These are phyloP conservation scores for Dictyophora rubrovolvata DNA, from an alignment of 768 basidiomycete genomes.

Conservation along the genomic window DNA sequence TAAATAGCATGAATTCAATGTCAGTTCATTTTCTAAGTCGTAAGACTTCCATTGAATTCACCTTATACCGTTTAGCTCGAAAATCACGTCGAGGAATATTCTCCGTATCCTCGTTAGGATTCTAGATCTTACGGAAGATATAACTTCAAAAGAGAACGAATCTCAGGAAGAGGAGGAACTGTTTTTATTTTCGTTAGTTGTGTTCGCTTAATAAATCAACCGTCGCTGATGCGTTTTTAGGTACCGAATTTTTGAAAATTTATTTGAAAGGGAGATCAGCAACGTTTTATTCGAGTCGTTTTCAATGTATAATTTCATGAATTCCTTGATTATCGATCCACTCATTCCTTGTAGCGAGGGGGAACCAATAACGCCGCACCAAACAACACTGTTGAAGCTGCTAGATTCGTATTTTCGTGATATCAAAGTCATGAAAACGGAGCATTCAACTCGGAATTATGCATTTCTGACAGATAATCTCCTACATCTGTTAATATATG, in stretches of 20 bases:
- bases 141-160: slow-evolving; percentile 57
- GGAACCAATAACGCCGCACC: slow-evolving; percentile 74
- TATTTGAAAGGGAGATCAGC: slow-evolving; percentile 51
- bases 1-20: slow-evolving; percentile 57
- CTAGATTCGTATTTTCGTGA: slow-evolving; percentile 72
- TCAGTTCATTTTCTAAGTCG: slow-evolving; percentile 6
- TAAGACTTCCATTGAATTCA: neutral
- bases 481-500: slow-evolving; percentile 49
- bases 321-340: neutral
- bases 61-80: slow-evolving; percentile 9
- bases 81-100: slow-evolving; percentile 40
- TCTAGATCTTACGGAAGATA: slow-evolving; percentile 57
- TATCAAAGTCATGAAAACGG: neutral
- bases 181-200: slow-evolving; percentile 64
- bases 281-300: slow-evolving; percentile 52
- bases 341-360: slow-evolving; percentile 32
- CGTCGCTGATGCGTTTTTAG: slow-evolving; percentile 23
- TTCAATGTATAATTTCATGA: slow-evolving; percentile 36
- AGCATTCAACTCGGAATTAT: neutral
- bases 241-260: slow-evolving; percentile 52
- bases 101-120: slow-evolving; percentile 56
- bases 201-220: slow-evolving; percentile 2
- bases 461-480: slow-evolving; percentile 54
- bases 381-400: slow-evolving; percentile 80
- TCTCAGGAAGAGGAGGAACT: slow-evolving; percentile 52